phyloP scores from a whole-genome alignment of 257 asterid genomes.

The Cordia subcordata region DNA sequence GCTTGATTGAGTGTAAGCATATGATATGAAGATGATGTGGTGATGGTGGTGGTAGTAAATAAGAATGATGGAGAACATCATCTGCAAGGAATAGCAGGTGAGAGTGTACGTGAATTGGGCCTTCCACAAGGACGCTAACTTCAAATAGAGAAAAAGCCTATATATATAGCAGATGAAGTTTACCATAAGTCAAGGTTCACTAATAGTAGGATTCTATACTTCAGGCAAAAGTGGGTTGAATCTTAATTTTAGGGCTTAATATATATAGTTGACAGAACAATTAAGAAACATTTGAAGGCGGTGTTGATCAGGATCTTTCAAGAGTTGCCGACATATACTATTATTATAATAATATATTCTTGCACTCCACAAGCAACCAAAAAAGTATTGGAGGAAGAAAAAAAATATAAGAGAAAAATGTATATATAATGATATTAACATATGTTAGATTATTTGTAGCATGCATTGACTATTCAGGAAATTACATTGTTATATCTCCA shows the following conservation, averaged over 20 bases:
- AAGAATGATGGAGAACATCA: slow-evolving; percentile 8
- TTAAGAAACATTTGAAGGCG: slow-evolving; percentile 4
- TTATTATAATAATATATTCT: neutral
- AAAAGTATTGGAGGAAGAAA: neutral
- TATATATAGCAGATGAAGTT: neutral
- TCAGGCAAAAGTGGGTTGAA: neutral
- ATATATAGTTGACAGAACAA: slow-evolving; percentile 4
- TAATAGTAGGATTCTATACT: neutral
- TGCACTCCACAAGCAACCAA: slow-evolving; percentile 6
- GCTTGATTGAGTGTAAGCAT: neutral
- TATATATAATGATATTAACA: too few relatives aligned
- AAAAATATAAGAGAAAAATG: too few relatives aligned
- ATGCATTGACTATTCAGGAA: too few relatives aligned
- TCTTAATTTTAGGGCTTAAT: neutral
- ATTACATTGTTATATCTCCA: too few relatives aligned
- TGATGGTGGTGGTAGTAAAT: neutral
- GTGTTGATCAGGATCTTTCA: slow-evolving; percentile 1
- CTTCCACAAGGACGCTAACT: slow-evolving; percentile 6
- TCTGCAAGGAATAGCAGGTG: slow-evolving; percentile 11
- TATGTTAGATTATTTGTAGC: too few relatives aligned
- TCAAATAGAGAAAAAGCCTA: neutral
- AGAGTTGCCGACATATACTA: slow-evolving; percentile 1
- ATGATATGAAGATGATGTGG: slow-evolving; percentile 1
- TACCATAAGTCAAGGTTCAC: neutral
- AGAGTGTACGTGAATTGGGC: slow-evolving; percentile 1